Conservation (phyloP, 1,139 yeast species). For the Casaregolazyma lundiana region DNA sequence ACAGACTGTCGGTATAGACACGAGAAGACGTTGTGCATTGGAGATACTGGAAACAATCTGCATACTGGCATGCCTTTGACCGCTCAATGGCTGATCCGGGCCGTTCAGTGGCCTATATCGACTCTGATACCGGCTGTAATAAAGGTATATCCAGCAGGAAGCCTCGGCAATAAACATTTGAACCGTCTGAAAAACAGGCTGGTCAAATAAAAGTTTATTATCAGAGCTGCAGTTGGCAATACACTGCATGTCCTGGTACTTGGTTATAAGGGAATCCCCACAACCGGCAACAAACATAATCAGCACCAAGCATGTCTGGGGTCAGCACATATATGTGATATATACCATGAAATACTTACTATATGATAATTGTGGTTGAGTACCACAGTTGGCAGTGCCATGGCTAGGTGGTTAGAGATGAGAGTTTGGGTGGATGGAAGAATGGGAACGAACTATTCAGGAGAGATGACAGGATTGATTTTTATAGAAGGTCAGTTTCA, state of each 20-base stretch:
- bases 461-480: no score
- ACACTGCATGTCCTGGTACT: slow-evolving; percentile 74
- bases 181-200: slow-evolving; percentile 73
- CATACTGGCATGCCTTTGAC: background rate
- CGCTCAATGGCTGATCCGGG: slow-evolving; percentile 7
- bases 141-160: slow-evolving; percentile 40
- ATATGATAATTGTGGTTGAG: slow-evolving; percentile 1
- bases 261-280: slow-evolving; percentile 67
- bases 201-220: slow-evolving; percentile 52
- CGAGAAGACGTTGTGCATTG: background rate
- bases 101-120: slow-evolving; percentile 4
- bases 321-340: background rate
- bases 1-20: slow-evolving; percentile 60
- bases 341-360: background rate
- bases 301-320: slow-evolving; percentile 25
- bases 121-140: slow-evolving; percentile 3
- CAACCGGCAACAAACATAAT: slow-evolving; percentile 60
- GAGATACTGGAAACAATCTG: background rate
- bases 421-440: background rate
- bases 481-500: background rate
- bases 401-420: background rate
- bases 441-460: background rate
- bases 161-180: slow-evolving; percentile 81
- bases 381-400: slow-evolving; percentile 1
- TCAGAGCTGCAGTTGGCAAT: slow-evolving; percentile 47